Percentiles rank a stretch among this genome's conserved stretches.
phyloP scores from a whole-genome alignment of 2,329 filamentous ascomycete species.

The Lachnellula subtilissima region DNA sequence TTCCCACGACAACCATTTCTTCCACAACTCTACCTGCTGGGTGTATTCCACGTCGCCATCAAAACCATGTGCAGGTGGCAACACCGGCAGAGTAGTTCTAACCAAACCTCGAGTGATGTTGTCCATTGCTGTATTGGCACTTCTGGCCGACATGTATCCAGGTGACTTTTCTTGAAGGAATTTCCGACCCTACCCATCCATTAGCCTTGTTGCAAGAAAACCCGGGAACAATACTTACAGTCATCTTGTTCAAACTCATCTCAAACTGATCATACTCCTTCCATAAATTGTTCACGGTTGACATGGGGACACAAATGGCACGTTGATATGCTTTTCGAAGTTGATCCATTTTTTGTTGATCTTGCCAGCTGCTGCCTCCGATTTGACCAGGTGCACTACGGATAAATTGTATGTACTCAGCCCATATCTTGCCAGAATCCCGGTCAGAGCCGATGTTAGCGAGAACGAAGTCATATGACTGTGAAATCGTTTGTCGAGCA shows the following conservation, averaged over 20 bases:
- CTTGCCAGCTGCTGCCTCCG: conserved; percentile 87
- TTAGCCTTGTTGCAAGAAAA: conserved; percentile 12
- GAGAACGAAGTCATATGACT: conserved; percentile 89
- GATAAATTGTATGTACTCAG: conserved; percentile 91
- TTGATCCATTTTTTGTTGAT: conserved; percentile 95
- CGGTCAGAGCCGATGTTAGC: conserved; percentile 87
- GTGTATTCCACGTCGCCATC: conserved; percentile 81
- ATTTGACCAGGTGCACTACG: conserved; percentile 80
- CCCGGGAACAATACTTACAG: conserved; percentile 48
- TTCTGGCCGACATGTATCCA: conserved; percentile 92
- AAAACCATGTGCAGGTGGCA: conserved; percentile 81
- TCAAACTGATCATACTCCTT: conserved; percentile 98
- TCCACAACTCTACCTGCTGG: conserved; percentile 84
- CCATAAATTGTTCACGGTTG: conserved; percentile 80
- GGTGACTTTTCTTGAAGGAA: conserved; percentile 90
- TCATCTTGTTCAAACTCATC: conserved; percentile 87
- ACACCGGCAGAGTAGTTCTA: conserved; percentile 70
- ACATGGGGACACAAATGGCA: conserved; percentile 81
- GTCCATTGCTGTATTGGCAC: conserved; percentile 83
- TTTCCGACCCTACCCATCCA: conserved; percentile 69
- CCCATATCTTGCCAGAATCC: conserved; percentile 85
- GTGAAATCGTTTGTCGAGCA: conserved; percentile 73
- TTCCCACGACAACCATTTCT: conserved; percentile 92
- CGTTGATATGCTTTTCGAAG: conserved; percentile 89
- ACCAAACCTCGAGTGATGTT: conserved; percentile 75